Evolutionary conservation across 2,329 filamentous ascomycete species (phyloP).

Genomic region (Botrytis pseudocinerea): DNA sequence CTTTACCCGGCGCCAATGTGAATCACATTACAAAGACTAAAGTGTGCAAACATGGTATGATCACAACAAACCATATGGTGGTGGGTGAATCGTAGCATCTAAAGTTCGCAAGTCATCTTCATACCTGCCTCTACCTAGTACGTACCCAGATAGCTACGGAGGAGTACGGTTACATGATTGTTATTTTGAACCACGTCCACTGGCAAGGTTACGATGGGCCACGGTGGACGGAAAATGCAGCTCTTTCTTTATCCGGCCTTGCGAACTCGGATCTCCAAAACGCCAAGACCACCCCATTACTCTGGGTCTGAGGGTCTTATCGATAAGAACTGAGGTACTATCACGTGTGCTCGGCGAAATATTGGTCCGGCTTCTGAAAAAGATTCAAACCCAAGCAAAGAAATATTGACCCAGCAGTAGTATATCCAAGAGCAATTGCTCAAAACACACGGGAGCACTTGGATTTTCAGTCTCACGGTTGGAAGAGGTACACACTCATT

Average conservation of each 20-base stretch:
- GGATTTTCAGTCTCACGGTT: background rate
- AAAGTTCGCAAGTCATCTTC: background rate
- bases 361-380: conserved; percentile 17
- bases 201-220: background rate
- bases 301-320: conserved; percentile 5
- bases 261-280: background rate
- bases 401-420: background rate
- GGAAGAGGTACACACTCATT: background rate
- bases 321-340: conserved; percentile 4
- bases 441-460: background rate
- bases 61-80: background rate
- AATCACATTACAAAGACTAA: background rate
- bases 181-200: background rate
- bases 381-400: conserved; percentile 14
- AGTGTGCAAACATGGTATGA: background rate
- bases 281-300: background rate
- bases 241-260: background rate
- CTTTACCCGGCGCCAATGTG: background rate
- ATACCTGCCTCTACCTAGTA: too few relatives aligned
- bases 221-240: background rate
- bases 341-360: conserved; percentile 14
- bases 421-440: conserved; percentile 16
- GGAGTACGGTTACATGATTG: background rate
- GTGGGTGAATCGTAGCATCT: background rate
- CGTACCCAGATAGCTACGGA: background rate